Evolutionary conservation across 148 eudicot genomes (phyloP).

Genomic region (Polygonum aviculare): DNA sequence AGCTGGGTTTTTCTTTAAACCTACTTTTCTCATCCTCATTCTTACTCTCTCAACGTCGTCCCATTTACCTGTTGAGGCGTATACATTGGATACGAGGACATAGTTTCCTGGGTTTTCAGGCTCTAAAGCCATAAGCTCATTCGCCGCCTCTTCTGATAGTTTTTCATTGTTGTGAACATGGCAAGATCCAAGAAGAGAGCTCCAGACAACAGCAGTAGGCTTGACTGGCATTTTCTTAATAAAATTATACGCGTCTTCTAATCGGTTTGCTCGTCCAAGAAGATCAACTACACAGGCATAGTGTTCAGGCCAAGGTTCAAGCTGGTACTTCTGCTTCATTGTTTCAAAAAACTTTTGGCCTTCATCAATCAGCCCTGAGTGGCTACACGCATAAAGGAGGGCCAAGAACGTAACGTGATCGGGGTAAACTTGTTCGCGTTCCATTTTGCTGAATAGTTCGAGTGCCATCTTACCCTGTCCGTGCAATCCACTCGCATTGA

Average conservation of each 20-base stretch:
- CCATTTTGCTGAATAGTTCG: conserved; percentile 49
- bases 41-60: conserved; percentile 58
- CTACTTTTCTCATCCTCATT: conserved; percentile 47
- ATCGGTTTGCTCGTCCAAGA: conserved; percentile 66
- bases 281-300: conserved; percentile 84
- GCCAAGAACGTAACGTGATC: conserved; percentile 86
- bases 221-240: conserved; percentile 53
- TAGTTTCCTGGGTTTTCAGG: conserved; percentile 68
- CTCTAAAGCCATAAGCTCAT: conserved; percentile 50
- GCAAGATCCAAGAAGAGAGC: conserved; percentile 80
- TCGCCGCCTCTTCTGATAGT: conserved; percentile 60
- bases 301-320: conserved; percentile 89
- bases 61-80: conserved; percentile 64
- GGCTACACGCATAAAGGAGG: conserved; percentile 84
- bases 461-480: conserved; percentile 52
- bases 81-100: conserved; percentile 65
- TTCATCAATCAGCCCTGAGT: conserved; percentile 57
- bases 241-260: conserved; percentile 69
- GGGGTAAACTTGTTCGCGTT: conserved; percentile 32
- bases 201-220: conserved; percentile 60
- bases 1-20: conserved; percentile 79
- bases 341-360: conserved; percentile 42
- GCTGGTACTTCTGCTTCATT: conserved; percentile 40
- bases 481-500: conserved; percentile 75
- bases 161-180: conserved; percentile 41